These are phyloP conservation scores for Paracoccidioides lutzii DNA, from an alignment of 2,329 filamentous ascomycete species.

Conservation along the genomic window DNA sequence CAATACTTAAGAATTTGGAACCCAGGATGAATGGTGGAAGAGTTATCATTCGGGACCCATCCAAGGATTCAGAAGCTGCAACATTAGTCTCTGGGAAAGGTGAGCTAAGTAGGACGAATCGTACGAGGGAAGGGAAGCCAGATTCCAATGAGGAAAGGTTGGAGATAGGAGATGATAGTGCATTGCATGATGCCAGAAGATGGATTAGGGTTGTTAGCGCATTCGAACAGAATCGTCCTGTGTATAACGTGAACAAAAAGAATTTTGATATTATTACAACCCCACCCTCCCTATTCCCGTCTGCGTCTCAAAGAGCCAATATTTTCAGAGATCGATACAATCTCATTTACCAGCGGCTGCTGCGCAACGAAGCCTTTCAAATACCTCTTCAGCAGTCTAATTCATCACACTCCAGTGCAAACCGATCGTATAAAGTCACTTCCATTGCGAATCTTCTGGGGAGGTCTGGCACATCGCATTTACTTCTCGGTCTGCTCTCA, in stretches of 20 bases:
- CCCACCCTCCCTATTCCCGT: constrained; percentile 60
- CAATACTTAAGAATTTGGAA: constrained; percentile 72
- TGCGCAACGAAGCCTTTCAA: constrained; percentile 90
- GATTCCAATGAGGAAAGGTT: constrained; percentile 13
- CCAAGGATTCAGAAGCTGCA: constrained; percentile 32
- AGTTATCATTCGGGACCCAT: constrained; percentile 15
- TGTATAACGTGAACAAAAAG: constrained; percentile 52
- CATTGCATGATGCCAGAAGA: constrained; percentile 47
- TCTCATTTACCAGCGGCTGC: constrained; percentile 77
- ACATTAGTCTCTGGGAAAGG: constrained; percentile 46
- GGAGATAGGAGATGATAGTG: not conserved
- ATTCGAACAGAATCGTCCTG: constrained; percentile 60
- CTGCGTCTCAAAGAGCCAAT: constrained; percentile 66
- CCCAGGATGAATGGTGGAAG: constrained; percentile 79
- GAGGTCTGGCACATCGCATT: constrained; percentile 68
- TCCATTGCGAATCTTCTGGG: constrained; percentile 66
- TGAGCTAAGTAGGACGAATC: constrained; percentile 14
- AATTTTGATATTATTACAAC: constrained; percentile 67
- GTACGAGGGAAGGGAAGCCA: constrained; percentile 35
- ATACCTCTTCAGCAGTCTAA: constrained; percentile 53
- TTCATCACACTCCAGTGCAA: constrained; percentile 37
- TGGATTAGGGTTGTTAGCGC: constrained; percentile 79
- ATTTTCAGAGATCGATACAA: constrained; percentile 86
- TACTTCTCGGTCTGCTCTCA: constrained; percentile 72
- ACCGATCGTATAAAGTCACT: constrained; percentile 68